phyloP scores from a whole-genome alignment of 768 basidiomycete genomes.

The Dacryopinax spathularia region DNA sequence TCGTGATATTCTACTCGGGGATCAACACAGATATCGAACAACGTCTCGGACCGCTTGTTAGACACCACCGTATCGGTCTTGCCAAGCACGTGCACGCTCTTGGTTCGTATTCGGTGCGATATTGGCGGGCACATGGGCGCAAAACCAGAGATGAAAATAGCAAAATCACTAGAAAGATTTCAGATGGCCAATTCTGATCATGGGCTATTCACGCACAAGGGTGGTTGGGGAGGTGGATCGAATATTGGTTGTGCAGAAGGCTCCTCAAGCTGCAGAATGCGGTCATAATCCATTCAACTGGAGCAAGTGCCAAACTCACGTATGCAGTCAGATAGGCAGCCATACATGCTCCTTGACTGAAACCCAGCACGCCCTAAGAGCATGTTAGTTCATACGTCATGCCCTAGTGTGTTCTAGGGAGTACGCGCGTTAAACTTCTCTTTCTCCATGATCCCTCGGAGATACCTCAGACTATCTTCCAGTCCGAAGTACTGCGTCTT shows the following conservation, averaged over 20 bases:
- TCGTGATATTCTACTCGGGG: slow-evolving; percentile 60
- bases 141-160: slow-evolving; percentile 65
- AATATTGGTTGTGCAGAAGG: slow-evolving; percentile 43
- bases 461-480: slow-evolving; percentile 37
- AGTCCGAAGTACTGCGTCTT: slow-evolving; percentile 41
- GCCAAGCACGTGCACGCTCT: slow-evolving; percentile 55
- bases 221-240: slow-evolving; percentile 56
- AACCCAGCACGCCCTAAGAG: slow-evolving; percentile 59
- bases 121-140: slow-evolving; percentile 21
- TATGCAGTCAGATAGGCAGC: slow-evolving; percentile 56
- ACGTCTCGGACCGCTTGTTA: slow-evolving; percentile 46
- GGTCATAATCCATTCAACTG: neutral
- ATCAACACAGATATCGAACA: slow-evolving; percentile 41
- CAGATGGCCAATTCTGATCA: neutral
- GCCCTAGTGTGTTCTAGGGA: neutral
- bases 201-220: slow-evolving; percentile 36
- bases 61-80: slow-evolving; percentile 59
- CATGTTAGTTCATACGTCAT: neutral
- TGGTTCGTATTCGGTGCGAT: neutral
- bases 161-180: slow-evolving; percentile 41
- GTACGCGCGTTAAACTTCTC: slow-evolving; percentile 51
- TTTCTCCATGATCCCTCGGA: slow-evolving; percentile 44
- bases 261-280: slow-evolving; percentile 34
- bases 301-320: slow-evolving; percentile 29
- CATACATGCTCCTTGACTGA: slow-evolving; percentile 70